phyloP scores from a whole-genome alignment of 176 grass and related monocot genomes.

The Puccinellia tenuiflora region DNA sequence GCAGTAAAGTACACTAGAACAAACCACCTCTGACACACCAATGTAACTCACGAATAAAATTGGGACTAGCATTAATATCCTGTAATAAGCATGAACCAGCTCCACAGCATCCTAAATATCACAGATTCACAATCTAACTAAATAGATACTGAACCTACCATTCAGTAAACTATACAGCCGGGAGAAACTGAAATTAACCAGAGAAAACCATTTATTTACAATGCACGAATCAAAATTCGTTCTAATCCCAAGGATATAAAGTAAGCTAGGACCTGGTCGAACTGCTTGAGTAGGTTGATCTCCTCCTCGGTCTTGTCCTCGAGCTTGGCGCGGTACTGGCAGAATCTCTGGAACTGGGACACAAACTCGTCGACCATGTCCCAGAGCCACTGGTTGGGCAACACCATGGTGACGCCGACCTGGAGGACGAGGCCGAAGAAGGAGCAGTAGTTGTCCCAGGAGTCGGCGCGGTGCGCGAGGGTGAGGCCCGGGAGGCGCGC shows the following conservation, averaged over 20 bases:
- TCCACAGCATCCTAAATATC: not conserved
- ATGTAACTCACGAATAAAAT: not conserved
- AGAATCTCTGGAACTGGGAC: slow-evolving; percentile 89
- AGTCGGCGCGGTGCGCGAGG: slow-evolving; percentile 59
- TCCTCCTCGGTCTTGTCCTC: slow-evolving; percentile 75
- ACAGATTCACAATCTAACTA: not conserved
- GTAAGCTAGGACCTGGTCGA: slow-evolving; percentile 49
- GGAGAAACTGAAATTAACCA: not conserved
- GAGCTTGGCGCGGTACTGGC: slow-evolving; percentile 73
- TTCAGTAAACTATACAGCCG: not conserved
- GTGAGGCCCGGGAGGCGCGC: slow-evolving; percentile 54
- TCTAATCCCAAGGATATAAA: not conserved
- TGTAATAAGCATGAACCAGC: not conserved
- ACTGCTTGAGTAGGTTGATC: slow-evolving; percentile 61
- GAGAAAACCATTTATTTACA: not conserved
- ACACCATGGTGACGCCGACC: slow-evolving; percentile 73
- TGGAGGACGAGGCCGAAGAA: slow-evolving; percentile 81
- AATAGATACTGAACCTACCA: not conserved
- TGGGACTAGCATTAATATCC: not conserved
- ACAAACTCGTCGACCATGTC: slow-evolving; percentile 96
- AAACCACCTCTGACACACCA: not conserved
- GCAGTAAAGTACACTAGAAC: not conserved
- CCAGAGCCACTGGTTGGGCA: slow-evolving; percentile 97
- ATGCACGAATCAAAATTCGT: not conserved
- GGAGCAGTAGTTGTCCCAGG: slow-evolving; percentile 89